Base-by-base conservation (phyloP, 352 stramenopile species). In the Globisporangium takayamanum region DNA sequence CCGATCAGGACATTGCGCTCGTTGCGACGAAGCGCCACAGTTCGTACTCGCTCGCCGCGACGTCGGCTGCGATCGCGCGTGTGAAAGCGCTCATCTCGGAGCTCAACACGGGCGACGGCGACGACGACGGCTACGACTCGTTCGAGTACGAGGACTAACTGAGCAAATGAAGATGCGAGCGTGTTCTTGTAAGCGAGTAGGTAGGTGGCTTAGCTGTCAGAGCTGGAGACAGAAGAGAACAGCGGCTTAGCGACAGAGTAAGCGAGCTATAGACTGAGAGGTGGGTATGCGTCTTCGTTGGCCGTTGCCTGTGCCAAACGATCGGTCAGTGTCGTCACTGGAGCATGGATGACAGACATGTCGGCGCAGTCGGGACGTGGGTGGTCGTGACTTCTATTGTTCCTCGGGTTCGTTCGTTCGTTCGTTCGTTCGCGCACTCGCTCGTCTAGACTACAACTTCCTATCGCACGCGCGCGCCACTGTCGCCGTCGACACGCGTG, bases 121-220 rank as follows among this genome's bases (percentile, higher is more conserved):
- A 65, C 12, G 75, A 83, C n/a, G 75, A 89, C 53, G 81, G 79
- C 59, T 90, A 92, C 57, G 80, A 90, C 61, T 90, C 83, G 65
- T 78, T 92, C 57, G 79, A 92, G 45, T 83, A 83, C 57, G 77
- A 87, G 56, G 76, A 86, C 49, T 70, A 73, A 15, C 18, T 20
- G 39, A n/a, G n/a, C 15, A 11, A 28, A 30, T 12, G 15, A 8
- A 28, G 5, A 20, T 30, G 7, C 10, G 16, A 30, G 20, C 25
- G 45, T 16, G 16, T 6, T 15, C 10, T 36, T 12, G 20, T 39
- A 39, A 39, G 33, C 30, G 30, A 36, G 22, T 22, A 22, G 22
- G 22, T 3, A 33, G 28, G 28, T 33, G 5, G 1, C 28, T 5
- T 6, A 33, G 28, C 3, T 33, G 28, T 6, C 28, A 33, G 18